These are phyloP conservation scores for Hamiltosporidium tvaerminnensis DNA, from an alignment of 371 early-diverging fungal genomes.

Conservation along the genomic window DNA sequence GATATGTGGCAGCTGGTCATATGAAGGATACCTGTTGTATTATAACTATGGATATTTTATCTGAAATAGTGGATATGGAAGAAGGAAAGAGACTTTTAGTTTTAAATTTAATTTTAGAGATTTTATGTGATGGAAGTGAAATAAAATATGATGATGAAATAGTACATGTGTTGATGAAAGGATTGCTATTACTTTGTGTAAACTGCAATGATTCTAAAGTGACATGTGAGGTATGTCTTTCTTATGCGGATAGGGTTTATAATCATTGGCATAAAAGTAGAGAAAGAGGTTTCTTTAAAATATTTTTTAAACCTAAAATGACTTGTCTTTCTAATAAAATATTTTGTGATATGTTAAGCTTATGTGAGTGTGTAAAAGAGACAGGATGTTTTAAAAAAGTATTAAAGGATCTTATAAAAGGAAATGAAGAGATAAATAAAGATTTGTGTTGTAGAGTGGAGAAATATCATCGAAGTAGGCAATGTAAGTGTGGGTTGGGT, in stretches of 20 bases:
- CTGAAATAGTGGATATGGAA: constrained; percentile 1
- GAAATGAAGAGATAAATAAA: constrained; percentile 6
- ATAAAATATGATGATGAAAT: constrained; percentile 12
- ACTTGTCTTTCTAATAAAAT: constrained; percentile 1
- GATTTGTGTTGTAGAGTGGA: constrained; percentile 8
- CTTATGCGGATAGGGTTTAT: constrained; percentile 13
- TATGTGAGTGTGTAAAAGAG: constrained; percentile 12
- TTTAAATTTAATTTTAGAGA: constrained; percentile 5
- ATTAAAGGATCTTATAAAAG: constrained; percentile 14
- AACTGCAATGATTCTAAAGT: constrained; percentile 9
- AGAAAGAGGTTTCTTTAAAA: too few species aligned
- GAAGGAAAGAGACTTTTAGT: constrained; percentile 1
- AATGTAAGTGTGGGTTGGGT: constrained; percentile 1
- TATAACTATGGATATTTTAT: constrained; percentile 7
- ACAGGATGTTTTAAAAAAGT: constrained; percentile 10
- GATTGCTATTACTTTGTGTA: constrained; percentile 10
- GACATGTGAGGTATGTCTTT: constrained; percentile 15
- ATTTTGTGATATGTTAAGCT: constrained; percentile 8
- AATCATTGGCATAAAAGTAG: constrained; percentile 20
- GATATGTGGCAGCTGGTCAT: background rate
- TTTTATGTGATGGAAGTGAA: background rate
- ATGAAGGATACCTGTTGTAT: constrained; percentile 2
- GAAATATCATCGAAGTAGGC: constrained; percentile 4
- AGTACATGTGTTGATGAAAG: constrained; percentile 3
- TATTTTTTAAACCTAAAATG: constrained; percentile 5